These are phyloP conservation scores for Solanum pennellii DNA, from an alignment of 257 asterid species.

Conservation along the genomic window DNA sequence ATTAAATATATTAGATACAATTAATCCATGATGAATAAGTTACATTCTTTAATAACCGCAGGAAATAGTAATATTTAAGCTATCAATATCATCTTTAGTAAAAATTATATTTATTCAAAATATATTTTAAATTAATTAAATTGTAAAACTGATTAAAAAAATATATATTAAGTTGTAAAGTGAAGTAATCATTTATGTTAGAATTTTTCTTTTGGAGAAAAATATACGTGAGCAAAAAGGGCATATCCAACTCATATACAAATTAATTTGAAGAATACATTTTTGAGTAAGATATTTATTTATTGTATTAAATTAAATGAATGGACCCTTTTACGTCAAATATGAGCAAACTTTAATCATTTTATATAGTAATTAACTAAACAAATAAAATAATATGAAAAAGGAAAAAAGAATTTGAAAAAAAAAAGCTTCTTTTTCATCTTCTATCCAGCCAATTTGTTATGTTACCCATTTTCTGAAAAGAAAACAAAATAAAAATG, in stretches of 20 bases:
- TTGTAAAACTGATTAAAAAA: no score
- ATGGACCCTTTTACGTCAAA: background rate
- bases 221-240: background rate
- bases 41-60: no score
- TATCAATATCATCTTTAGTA: no score
- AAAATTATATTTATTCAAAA: no score
- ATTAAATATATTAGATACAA: background rate
- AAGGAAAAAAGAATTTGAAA: background rate
- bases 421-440: background rate
- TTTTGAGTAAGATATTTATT: background rate
- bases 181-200: background rate
- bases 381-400: background rate
- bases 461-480: background rate
- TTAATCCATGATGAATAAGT: background rate
- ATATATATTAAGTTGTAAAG: background rate
- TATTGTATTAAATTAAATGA: background rate
- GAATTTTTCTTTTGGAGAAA: background rate
- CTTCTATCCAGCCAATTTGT: background rate
- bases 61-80: background rate
- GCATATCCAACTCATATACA: background rate
- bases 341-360: background rate
- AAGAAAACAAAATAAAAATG: background rate
- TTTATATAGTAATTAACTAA: background rate
- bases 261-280: background rate
- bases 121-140: no score